These are phyloP conservation scores for Trichoderma gracile DNA, from an alignment of 2,329 filamentous ascomycete species.

Conservation along the genomic window DNA sequence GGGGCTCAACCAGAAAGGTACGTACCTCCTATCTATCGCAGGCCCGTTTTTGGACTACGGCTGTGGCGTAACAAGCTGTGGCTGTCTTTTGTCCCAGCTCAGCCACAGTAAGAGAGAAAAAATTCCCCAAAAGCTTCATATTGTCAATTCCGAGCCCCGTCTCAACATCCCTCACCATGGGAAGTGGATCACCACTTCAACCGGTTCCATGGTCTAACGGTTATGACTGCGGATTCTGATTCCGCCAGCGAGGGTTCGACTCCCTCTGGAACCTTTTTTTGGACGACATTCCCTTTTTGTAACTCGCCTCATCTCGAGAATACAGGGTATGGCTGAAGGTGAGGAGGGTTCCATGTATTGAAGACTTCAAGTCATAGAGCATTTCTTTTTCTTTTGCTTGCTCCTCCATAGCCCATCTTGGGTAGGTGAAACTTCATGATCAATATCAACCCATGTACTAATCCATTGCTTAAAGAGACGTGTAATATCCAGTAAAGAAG, in stretches of 20 bases:
- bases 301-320: neutral
- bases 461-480: neutral
- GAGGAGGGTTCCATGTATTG: neutral
- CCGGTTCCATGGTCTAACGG: slow-evolving; percentile 27
- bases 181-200: slow-evolving; percentile 17
- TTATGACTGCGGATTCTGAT: slow-evolving; percentile 29
- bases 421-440: neutral
- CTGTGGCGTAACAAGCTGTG: neutral
- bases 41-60: too few species aligned
- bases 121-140: neutral
- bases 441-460: neutral
- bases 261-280: slow-evolving; percentile 25
- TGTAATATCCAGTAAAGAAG: neutral
- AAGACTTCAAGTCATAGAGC: neutral
- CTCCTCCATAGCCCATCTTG: neutral
- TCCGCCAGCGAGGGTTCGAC: slow-evolving; percentile 29
- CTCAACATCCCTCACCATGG: slow-evolving; percentile 12
- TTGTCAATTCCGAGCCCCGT: neutral
- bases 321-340: neutral
- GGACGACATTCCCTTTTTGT: neutral
- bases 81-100: neutral
- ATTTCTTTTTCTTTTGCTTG: neutral
- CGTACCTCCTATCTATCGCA: neutral
- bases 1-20: neutral
- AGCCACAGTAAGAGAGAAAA: neutral